Conservation (phyloP, 306 rosid species). For the Cicer cuneatum region DNA sequence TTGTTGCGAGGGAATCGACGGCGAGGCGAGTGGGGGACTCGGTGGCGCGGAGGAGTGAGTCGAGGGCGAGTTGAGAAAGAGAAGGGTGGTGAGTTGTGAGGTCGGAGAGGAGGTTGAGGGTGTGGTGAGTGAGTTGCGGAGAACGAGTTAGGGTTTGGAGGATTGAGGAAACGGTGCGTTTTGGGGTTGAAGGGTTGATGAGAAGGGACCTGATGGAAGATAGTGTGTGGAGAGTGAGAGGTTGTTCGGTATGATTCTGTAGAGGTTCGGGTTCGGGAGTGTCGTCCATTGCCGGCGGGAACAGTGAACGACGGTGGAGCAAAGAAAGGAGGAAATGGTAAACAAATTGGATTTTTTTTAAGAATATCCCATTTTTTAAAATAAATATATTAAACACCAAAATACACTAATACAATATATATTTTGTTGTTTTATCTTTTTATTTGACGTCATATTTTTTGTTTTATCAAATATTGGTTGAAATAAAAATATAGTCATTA, state of each 20-base stretch:
- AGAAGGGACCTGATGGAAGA: conserved; percentile 60
- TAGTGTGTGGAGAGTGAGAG: conserved; percentile 53
- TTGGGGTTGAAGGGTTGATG: conserved; percentile 66
- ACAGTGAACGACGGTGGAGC: not conserved
- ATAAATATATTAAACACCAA: too few species aligned
- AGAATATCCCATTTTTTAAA: too few species aligned
- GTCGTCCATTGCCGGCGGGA: conserved; percentile 42
- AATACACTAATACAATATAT: too few species aligned
- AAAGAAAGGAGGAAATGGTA: not conserved
- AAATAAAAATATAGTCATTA: too few species aligned
- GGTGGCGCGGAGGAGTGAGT: conserved; percentile 44
- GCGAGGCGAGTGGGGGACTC: conserved; percentile 51
- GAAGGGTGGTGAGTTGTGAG: conserved; percentile 50
- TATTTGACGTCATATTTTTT: too few species aligned
- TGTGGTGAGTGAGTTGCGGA: conserved; percentile 52
- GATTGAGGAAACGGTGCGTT: conserved; percentile 50
- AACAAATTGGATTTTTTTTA: too few species aligned
- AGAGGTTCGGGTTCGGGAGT: conserved; percentile 19
- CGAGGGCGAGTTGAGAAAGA: conserved; percentile 46
- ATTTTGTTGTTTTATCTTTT: too few species aligned
- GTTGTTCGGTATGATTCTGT: conserved; percentile 21
- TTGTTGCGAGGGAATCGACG: conserved; percentile 52
- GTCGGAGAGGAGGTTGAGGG: conserved; percentile 66
- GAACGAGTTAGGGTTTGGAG: conserved; percentile 57
- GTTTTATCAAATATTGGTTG: too few species aligned